Conservation (phyloP, 805 yeast species). For the Middelhovenomyces tepae region DNA sequence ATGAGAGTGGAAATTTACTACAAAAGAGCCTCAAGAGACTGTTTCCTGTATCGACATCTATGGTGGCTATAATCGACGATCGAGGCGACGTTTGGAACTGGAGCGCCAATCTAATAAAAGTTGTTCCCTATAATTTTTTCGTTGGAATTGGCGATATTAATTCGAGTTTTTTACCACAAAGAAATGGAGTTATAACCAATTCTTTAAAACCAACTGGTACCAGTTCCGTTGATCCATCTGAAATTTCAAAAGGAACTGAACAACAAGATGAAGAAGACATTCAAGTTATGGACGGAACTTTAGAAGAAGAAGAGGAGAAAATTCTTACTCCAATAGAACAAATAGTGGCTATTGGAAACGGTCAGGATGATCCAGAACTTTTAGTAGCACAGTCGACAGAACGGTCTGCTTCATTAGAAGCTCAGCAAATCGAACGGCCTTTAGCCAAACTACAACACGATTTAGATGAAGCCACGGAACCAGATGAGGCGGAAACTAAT, state of each 20-base stretch:
- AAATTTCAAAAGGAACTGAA: conserved; percentile 2
- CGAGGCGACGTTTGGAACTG: conserved; percentile 99
- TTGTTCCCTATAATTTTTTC: conserved; percentile 90
- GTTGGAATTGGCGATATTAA: conserved; percentile 97
- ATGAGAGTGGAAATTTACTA: conserved; percentile 87
- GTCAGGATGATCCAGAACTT: conserved; percentile 24
- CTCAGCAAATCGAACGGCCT: conserved; percentile 75
- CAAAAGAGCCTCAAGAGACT: conserved; percentile 81
- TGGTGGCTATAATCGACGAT: conserved; percentile 95
- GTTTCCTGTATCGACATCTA: conserved; percentile 91
- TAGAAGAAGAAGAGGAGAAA: conserved; percentile 18
- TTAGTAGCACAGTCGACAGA: conserved; percentile 51
- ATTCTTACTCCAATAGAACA: too few species aligned
- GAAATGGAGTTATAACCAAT: conserved; percentile 30
- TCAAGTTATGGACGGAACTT: conserved; percentile 17
- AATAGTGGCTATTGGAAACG: conserved; percentile 1
- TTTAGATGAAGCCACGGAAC: conserved; percentile 25
- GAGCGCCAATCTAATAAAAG: conserved; percentile 85
- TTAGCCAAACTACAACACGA: conserved; percentile 73
- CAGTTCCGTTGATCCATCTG: conserved; percentile 4
- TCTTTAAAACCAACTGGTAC: conserved; percentile 3
- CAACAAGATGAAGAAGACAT: conserved; percentile 10
- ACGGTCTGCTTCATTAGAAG: conserved; percentile 63
- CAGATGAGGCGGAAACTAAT: conserved; percentile 4
- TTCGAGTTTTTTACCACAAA: conserved; percentile 82